phyloP scores from a whole-genome alignment of 345 rosid genomes.

The Cardiospermum halicacabum region DNA sequence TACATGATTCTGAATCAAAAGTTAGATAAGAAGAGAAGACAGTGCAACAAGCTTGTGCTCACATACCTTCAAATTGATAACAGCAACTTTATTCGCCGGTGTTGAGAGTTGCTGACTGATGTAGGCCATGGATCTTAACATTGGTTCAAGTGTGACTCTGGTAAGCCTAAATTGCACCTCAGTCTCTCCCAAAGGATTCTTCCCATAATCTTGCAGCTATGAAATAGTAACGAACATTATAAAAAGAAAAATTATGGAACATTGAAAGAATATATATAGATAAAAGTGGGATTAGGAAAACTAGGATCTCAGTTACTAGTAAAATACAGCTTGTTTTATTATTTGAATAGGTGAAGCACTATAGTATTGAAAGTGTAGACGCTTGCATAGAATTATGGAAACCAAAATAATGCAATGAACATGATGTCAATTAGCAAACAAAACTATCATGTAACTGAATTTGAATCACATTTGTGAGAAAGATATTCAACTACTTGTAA shows the following conservation, averaged over 20 bases:
- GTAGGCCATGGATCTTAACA: conserved; percentile 62
- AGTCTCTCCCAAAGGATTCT: conserved; percentile 47
- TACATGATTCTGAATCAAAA: not conserved
- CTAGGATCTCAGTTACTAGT: not conserved
- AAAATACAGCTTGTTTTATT: not conserved
- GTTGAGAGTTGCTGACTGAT: conserved; percentile 58
- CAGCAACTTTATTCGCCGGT: conserved; percentile 62
- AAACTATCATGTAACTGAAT: not conserved
- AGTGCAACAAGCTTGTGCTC: not conserved
- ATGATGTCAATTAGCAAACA: not conserved
- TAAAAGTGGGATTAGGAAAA: not conserved
- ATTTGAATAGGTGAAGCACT: not conserved
- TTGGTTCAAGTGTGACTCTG: conserved; percentile 54
- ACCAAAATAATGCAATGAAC: not conserved
- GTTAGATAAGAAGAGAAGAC: not conserved
- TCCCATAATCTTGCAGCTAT: conserved; percentile 56
- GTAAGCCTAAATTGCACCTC: conserved; percentile 62
- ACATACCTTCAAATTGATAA: conserved; percentile 57
- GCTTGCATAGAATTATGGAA: not conserved
- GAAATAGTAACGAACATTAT: conserved; percentile 14
- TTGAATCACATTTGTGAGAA: conserved; percentile 4
- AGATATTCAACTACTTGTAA: not conserved
- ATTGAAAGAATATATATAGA: conserved; percentile 8
- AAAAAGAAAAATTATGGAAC: not conserved
- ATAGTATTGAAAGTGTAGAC: not conserved